phyloP scores from a whole-genome alignment of 164 flowering plant genomes.

The Umbellularia californica region DNA sequence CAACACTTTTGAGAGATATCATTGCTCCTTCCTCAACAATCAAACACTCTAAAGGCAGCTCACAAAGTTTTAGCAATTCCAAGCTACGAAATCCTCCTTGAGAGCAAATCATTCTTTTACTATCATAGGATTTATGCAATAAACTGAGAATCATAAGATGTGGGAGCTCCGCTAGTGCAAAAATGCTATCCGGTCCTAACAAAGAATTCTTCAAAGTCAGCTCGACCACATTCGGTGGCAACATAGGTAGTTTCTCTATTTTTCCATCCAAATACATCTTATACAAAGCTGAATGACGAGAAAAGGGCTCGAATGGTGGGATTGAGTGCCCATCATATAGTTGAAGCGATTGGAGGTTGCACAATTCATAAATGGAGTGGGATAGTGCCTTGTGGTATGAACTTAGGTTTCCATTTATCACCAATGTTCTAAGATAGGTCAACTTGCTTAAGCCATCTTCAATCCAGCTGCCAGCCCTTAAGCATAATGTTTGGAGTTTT shows the following conservation, averaged over 20 bases:
- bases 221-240: not conserved
- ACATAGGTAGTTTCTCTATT: not conserved
- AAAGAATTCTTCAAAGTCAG: not conserved
- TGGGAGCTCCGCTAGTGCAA: not conserved
- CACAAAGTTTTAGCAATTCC: not conserved
- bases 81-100: constrained; percentile 19
- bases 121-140: not conserved
- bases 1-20: not conserved
- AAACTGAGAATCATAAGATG: not conserved
- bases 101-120: constrained; percentile 4
- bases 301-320: not conserved
- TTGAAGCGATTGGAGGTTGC: not conserved
- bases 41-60: constrained; percentile 19
- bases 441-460: not conserved
- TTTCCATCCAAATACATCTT: not conserved
- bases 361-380: not conserved
- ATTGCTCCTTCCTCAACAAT: constrained; percentile 23
- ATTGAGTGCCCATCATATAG: not conserved
- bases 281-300: not conserved
- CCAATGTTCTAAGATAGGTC: constrained; percentile 4
- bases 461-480: not conserved
- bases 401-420: not conserved
- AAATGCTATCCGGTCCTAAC: not conserved
- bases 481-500: constrained; percentile 4
- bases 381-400: not conserved